Base-by-base conservation (phyloP, 225 moss, liverwort and hornwort species). In the Polytrichum formosum region DNA sequence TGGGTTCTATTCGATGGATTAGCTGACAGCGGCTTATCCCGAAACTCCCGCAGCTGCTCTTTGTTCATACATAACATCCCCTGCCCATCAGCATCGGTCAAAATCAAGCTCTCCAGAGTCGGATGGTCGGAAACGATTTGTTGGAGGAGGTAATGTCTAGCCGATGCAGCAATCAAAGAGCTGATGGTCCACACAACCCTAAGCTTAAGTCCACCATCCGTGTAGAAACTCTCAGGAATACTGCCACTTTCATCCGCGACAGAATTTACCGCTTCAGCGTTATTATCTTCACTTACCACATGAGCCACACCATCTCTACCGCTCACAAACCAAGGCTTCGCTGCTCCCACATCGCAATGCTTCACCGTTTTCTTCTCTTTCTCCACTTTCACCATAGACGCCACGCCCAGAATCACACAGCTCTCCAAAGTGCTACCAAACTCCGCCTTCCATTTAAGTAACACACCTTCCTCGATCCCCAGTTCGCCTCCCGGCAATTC, bases 151-250 rank as follows among this genome's bases (percentile, higher is more conserved):
- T 89, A 93, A 71, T 93, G 92, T 68, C 92, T 85, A 18, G 92
- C 92, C 55, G 92, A 93, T 7, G 92, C 92, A 22, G 92, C 91
- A 61, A 93, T 91, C 5, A 93, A 85, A 26, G 92, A 93, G 71
- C 90, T 90, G 53, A 93, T 93, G 28, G 92, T 93, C 92, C 92
- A 93, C 27, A 93, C 92, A 66, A 93, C 92, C 77, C 92, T 86
- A 55, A 93, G 77, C 90, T 89, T 93, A 69, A 93, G 75, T 37
- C 88, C 92, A 54, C 92, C 92, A 67, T 93, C 90, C 8, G 92
- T 91, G 54, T 89, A 91, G 67, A 93, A 93, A 1, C 88, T 90
- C 61, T 88, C 84, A 5, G 92, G 92, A 80, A 93, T 90, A 31
- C 84, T 89, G 56, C 92, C 91, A 71, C 84, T 89, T 72, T 93